Base-by-base conservation (phyloP, 352 stramenopile genomes). In the Globisporangium cylindrosporum region DNA sequence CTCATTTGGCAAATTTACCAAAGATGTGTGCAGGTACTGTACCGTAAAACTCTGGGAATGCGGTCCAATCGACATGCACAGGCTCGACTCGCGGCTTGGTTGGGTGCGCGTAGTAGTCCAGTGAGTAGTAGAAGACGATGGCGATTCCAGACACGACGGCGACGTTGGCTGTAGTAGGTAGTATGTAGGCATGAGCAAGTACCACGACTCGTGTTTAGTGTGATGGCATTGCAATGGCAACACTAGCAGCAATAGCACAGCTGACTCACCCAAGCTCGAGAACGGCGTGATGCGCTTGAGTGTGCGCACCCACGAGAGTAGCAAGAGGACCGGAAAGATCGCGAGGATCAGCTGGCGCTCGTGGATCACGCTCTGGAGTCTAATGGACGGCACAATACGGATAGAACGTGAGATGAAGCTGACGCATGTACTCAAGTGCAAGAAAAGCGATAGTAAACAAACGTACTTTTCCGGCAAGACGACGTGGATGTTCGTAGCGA, bases 81-180 rank as follows among this genome's bases (percentile, higher is more conserved):
- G 68, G 68, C 15, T 64, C 36, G 2, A 71, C 1, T 3, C 75
- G 76, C 4, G 76, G 64, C 60, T 73, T 70, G 14, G 56, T 70
- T 2, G 79, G 74, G 46, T 84, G 64, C 10, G 76, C 70, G 62
- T 78, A 82, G 58, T 91, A 93, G 59, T 76, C 72, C 54, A 90
- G 70, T 18, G 86, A 92, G 74, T 90, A 92, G 74, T 90, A 93
- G 68, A 93, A 93, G 6, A 93, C 86, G 53, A 93, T 93, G n/a
- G 59, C 69, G 55, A 93, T 92, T 10, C 82, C 86, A 5, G 84
- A 74, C 0, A 87, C 55, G 25, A 93, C 84, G 0, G 84, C 82
- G 7, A 82, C 65, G 61, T 91, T 93, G 20, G 83, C 85, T 93
- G 72, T 9, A 32, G 29, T 32, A 5, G 27, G 27, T 29, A 29